These are phyloP conservation scores for Mycena galopus DNA, from an alignment of 768 basidiomycete species.

Conservation along the genomic window DNA sequence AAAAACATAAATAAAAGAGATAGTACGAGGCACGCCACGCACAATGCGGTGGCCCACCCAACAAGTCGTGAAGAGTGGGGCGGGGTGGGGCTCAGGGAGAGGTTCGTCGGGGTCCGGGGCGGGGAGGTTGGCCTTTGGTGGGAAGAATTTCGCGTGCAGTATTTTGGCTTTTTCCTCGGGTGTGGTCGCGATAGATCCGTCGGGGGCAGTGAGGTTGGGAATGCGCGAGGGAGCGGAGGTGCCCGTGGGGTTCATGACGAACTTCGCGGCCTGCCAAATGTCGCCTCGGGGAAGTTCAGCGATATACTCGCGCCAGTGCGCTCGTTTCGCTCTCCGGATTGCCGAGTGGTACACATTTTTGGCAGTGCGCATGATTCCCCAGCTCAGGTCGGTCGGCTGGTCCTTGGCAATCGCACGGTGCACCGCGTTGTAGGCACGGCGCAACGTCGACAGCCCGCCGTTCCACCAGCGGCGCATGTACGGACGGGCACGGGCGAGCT, in stretches of 20 bases:
- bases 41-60: too few species aligned
- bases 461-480: conserved; percentile 12
- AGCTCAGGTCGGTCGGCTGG: background rate
- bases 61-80: background rate
- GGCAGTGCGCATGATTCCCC: background rate
- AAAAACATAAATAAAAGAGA: too few species aligned
- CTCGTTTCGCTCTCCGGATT: background rate
- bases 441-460: background rate
- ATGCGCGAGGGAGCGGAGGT: background rate
- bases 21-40: too few species aligned
- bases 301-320: conserved; percentile 1
- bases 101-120: background rate
- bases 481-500: background rate
- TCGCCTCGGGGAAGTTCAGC: background rate
- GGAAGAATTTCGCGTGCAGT: background rate
- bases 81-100: background rate
- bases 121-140: background rate
- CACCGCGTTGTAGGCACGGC: background rate
- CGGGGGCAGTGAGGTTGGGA: background rate
- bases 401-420: conserved; percentile 1
- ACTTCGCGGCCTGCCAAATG: background rate
- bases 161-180: background rate
- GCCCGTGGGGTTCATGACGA: background rate
- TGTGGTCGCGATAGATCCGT: background rate
- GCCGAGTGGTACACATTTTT: conserved; percentile 1